A percentile compares a stretch with the other conserved stretches of the same genome.
phyloP scores from a whole-genome alignment of 176 grass and related monocot species.

The Paspalum vaginatum region DNA sequence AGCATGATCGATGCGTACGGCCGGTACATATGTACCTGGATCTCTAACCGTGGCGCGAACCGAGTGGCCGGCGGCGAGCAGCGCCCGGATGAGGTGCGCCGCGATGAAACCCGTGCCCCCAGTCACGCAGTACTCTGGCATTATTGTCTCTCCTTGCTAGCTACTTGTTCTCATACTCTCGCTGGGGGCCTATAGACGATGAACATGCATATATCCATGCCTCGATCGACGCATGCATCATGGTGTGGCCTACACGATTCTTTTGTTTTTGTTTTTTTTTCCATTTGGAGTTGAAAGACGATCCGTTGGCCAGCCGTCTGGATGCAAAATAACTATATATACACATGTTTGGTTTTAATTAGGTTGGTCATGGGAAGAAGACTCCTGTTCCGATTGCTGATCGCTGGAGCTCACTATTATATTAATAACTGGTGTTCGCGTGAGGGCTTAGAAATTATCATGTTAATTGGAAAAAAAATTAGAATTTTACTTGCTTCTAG shows the following conservation, averaged over 20 bases:
- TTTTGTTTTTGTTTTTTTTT: neutral
- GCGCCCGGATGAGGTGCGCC: conserved; percentile 58
- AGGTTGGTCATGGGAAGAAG: conserved; percentile 46
- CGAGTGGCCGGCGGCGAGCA: conserved; percentile 60
- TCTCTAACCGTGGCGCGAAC: conserved; percentile 79
- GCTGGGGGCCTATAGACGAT: neutral
- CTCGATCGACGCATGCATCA: neutral
- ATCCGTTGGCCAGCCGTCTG: neutral
- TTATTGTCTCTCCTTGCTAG: neutral
- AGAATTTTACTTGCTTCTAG: no score
- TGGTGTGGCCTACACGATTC: neutral
- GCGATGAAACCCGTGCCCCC: conserved; percentile 84
- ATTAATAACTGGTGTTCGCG: no score
- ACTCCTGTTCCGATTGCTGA: neutral
- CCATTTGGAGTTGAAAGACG: neutral
- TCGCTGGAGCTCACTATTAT: no score
- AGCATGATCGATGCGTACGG: no score
- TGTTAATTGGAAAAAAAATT: no score
- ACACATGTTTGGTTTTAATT: conserved; percentile 28
- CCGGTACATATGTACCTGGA: no score
- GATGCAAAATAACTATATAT: neutral
- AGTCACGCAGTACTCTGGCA: conserved; percentile 81
- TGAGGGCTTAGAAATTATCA: no score
- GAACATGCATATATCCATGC: neutral
- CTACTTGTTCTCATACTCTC: neutral